Evolutionary conservation across 2,329 filamentous ascomycete species (phyloP).

Genomic region (Xylaria arbuscula): DNA sequence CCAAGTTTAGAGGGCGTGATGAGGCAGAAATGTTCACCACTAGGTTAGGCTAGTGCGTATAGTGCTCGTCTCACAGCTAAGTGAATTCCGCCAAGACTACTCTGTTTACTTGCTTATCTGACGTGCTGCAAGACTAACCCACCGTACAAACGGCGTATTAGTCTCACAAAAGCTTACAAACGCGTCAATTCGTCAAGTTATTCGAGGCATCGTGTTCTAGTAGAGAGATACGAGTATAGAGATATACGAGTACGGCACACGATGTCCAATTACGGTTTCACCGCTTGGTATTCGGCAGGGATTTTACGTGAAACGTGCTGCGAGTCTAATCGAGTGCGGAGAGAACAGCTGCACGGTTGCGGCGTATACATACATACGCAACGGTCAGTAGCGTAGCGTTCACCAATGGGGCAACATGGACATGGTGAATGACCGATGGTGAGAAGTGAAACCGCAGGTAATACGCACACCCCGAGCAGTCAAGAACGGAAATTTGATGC

Average conservation of each 20-base stretch:
- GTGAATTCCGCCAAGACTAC: neutral
- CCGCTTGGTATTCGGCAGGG: neutral
- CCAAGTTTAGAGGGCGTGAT: constrained; percentile 8
- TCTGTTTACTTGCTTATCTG: neutral
- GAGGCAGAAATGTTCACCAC: constrained; percentile 4
- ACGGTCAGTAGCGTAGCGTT: constrained; percentile 1
- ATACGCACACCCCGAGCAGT: constrained; percentile 35
- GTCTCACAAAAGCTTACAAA: constrained; percentile 4
- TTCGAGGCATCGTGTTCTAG: neutral
- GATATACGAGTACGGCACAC: neutral
- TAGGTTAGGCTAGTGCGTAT: neutral
- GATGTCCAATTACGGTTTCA: constrained; percentile 9
- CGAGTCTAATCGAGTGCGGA: constrained; percentile 4
- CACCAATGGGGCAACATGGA: neutral
- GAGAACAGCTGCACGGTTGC: constrained; percentile 12
- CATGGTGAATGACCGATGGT: constrained; percentile 10
- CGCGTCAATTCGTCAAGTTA: constrained; percentile 12
- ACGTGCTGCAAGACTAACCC: neutral
- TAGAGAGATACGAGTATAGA: neutral
- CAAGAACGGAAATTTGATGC: constrained; percentile 1
- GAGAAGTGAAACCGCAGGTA: constrained; percentile 18
- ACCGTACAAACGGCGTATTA: constrained; percentile 21
- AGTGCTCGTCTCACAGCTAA: neutral
- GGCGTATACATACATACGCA: constrained; percentile 8
- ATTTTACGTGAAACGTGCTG: constrained; percentile 25